Conservation (phyloP, 202 grass and related monocot species). For the Panicum virgatum region DNA sequence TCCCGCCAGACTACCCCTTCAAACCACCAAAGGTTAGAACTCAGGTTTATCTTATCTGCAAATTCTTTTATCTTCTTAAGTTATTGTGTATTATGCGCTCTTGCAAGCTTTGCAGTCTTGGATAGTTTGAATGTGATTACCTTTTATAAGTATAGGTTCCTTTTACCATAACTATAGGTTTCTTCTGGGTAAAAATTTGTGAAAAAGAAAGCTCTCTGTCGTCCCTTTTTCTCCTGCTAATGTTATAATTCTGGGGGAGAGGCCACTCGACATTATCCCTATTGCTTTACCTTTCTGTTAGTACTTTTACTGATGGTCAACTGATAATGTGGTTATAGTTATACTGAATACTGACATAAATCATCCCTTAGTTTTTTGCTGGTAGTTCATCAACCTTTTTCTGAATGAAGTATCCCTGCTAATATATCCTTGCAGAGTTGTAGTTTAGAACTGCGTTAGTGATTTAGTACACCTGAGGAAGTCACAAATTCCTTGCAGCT, state of each 20-base stretch:
- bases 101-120: background rate
- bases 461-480: background rate
- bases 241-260: background rate
- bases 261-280: background rate
- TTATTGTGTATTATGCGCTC: background rate
- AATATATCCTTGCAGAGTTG: background rate
- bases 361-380: background rate
- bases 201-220: background rate
- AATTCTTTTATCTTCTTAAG: background rate
- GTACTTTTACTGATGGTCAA: background rate
- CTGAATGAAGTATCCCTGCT: background rate
- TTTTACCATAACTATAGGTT: background rate
- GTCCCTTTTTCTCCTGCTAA: background rate
- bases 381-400: background rate
- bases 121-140: background rate
- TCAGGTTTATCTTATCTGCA: background rate
- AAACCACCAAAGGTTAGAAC: slow-evolving; percentile 70
- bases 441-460: background rate
- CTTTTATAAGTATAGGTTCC: background rate
- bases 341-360: background rate
- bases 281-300: background rate
- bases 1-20: slow-evolving; percentile 81
- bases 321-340: background rate
- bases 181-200: background rate
- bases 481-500: background rate